Evolutionary conservation across 2,329 filamentous ascomycete species (phyloP), one percentile per base, ranked within the genome.

Genomic region (Ambrosiella beaveri): DNA sequence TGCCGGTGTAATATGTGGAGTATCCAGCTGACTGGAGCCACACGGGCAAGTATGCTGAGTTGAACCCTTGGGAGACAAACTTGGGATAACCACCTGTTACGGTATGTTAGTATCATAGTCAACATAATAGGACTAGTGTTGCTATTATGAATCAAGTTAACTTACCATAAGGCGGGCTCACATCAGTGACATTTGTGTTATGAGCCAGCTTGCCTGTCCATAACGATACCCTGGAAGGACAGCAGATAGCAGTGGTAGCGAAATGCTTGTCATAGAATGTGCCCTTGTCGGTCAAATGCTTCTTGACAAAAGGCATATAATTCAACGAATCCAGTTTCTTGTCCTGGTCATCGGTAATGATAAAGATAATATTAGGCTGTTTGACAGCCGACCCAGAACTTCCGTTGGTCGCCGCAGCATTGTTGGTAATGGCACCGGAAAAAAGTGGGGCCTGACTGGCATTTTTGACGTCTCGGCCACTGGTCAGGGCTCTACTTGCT

Each of bases 331-430:
- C 70, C 65, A 85, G 71, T 59, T 80, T 75, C 9, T 80, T 68
- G 63, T 85, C 81, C 64, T 85, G 82, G 62, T 85, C 82, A 62
- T 85, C 82, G 0, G 80, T 82, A 38, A 85, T 70, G 61, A 85
- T 76, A 64, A 85, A 82, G 38, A 85, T 69, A 56, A 85, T 76
- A 63, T 85, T 85, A 0, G 76, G 74, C 27, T 62, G 54, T 36
- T 59, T 59, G 17, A 41, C 9, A 8, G n/a, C n/a, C n/a, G 44
- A n/a, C 5, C 39, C 13, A 11, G 2, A 39, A 11, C n/a, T 39
- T 40, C 12, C 52, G 6, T 13, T 7, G 11, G 9, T 27, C 17
- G 12, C 9, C 19, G 39, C 13, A 12, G 53, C 2, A 9, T 27
- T 51, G 3, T 9, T 7, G 8, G 27, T 11, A 12, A 51, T 36